These are phyloP conservation scores for Microbotryum violaceum DNA, from an alignment of 1,284 basidiomycete species.

Conservation along the genomic window DNA sequence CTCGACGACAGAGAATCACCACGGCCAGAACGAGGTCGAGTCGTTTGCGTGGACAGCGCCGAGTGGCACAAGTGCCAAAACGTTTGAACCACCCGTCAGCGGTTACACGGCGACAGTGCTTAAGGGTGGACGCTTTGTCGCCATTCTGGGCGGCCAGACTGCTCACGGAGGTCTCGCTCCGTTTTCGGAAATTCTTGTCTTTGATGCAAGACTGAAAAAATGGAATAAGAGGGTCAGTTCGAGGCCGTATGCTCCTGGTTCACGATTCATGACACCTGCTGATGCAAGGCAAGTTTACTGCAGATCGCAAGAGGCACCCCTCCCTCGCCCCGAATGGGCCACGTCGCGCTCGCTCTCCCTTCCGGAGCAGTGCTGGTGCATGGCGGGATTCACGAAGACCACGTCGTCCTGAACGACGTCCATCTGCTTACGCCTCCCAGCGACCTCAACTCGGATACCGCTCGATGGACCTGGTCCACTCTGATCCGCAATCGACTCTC, in stretches of 20 bases:
- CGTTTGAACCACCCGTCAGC: conserved; percentile 30
- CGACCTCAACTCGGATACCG: conserved; percentile 7
- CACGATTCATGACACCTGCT: not conserved
- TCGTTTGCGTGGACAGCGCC: conserved; percentile 16
- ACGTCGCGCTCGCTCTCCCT: conserved; percentile 33
- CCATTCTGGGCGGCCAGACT: conserved; percentile 39
- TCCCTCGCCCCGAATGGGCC: conserved; percentile 39
- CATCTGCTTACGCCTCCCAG: conserved; percentile 31
- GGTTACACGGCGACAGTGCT: conserved; percentile 35
- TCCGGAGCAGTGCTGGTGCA: conserved; percentile 38
- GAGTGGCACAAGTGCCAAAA: not conserved
- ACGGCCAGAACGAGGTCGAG: conserved; percentile 10
- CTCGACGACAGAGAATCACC: conserved; percentile 2
- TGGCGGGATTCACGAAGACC: conserved; percentile 35
- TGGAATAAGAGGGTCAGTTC: conserved; percentile 33
- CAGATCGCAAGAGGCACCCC: conserved; percentile 31
- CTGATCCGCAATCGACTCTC: conserved; percentile 25
- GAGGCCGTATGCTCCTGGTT: not conserved
- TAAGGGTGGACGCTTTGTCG: conserved; percentile 16
- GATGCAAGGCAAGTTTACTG: not conserved
- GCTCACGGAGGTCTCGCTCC: conserved; percentile 29
- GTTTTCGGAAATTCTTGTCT: conserved; percentile 33
- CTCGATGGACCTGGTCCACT: conserved; percentile 29
- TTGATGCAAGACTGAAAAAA: conserved; percentile 31
- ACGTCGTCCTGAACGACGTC: conserved; percentile 33